These are phyloP conservation scores for Neofusicoccum ribis DNA, from an alignment of 2,329 filamentous ascomycete species.

Conservation along the genomic window DNA sequence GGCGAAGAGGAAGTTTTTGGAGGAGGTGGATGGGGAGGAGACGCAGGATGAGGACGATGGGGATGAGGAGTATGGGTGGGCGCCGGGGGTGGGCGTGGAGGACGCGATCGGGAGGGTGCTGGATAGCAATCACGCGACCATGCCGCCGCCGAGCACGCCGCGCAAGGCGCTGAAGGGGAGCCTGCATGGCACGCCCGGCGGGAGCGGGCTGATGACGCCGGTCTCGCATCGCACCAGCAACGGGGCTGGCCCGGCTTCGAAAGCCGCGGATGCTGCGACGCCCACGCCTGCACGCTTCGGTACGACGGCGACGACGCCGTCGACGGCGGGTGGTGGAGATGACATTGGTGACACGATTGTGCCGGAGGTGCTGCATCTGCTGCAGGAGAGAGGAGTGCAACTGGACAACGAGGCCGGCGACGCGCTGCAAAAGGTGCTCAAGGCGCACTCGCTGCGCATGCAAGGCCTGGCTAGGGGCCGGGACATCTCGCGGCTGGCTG, in stretches of 20 bases:
- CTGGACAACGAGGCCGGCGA: slow-evolving; percentile 23
- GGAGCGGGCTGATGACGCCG: slow-evolving; percentile 1
- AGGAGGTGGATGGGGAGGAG: slow-evolving; percentile 13
- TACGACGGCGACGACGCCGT: neutral
- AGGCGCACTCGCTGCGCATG: slow-evolving; percentile 56
- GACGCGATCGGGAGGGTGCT: neutral
- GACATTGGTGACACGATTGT: slow-evolving; percentile 22
- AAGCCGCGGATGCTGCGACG: slow-evolving; percentile 22
- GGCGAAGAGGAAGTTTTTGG: slow-evolving; percentile 16
- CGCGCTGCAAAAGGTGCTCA: slow-evolving; percentile 28
- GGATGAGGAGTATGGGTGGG: slow-evolving; percentile 21
- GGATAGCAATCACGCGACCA: neutral
- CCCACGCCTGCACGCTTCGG: slow-evolving; percentile 36
- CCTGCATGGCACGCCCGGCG: neutral
- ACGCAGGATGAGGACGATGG: neutral
- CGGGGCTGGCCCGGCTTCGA: neutral
- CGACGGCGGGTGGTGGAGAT: slow-evolving; percentile 19
- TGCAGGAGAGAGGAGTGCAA: slow-evolving; percentile 48
- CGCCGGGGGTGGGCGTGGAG: slow-evolving; percentile 18
- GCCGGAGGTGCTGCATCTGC: slow-evolving; percentile 51
- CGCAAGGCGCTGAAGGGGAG: slow-evolving; percentile 34
- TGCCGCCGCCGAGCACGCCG: slow-evolving; percentile 34
- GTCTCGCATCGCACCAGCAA: neutral
- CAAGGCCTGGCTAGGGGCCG: slow-evolving; percentile 65
- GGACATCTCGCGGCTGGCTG: slow-evolving; percentile 62